phyloP scores from a whole-genome alignment of 2,329 filamentous ascomycete species.

The Pyrenophora seminiperda region DNA sequence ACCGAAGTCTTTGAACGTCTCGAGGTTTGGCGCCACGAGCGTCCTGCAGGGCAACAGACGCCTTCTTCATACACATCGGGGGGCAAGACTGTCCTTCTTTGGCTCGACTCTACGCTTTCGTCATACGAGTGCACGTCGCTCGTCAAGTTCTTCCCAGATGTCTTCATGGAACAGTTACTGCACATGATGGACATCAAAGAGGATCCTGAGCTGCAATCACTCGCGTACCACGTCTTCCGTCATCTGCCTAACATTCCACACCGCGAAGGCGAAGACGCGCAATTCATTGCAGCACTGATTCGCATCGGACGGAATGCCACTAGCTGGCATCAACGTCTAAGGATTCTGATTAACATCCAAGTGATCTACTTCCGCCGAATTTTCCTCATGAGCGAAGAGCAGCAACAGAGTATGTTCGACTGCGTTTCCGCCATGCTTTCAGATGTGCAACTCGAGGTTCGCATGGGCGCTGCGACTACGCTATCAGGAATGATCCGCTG shows the following conservation, averaged over 20 bases:
- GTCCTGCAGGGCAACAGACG: constrained; percentile 85
- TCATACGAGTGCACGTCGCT: constrained; percentile 93
- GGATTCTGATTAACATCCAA: constrained; percentile 97
- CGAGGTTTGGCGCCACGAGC: constrained; percentile 84
- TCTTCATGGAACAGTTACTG: constrained; percentile 88
- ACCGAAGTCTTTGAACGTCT: constrained; percentile 76
- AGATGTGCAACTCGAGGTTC: constrained; percentile 90
- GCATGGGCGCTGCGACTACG: constrained; percentile 88
- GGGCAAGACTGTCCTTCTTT: constrained; percentile 92
- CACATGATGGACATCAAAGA: constrained; percentile 99
- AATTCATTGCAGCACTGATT: constrained; percentile 84
- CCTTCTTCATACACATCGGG: constrained; percentile 94
- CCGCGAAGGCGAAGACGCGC: constrained; percentile 79
- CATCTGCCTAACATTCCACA: constrained; percentile 96
- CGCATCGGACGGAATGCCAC: constrained; percentile 81
- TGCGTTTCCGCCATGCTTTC: constrained; percentile 96
- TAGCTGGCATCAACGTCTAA: constrained; percentile 94
- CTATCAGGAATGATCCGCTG: constrained; percentile 98
- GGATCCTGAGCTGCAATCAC: constrained; percentile 89
- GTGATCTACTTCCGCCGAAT: constrained; percentile 97
- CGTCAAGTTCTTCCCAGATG: constrained; percentile 84
- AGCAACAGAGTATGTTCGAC: constrained; percentile 81
- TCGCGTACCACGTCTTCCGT: constrained; percentile 96
- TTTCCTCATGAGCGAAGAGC: constrained; percentile 76
- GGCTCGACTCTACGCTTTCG: constrained; percentile 89